phyloP scores from a whole-genome alignment of 495 filamentous ascomycete species.

The Hyphodiscus hymeniophilus region DNA sequence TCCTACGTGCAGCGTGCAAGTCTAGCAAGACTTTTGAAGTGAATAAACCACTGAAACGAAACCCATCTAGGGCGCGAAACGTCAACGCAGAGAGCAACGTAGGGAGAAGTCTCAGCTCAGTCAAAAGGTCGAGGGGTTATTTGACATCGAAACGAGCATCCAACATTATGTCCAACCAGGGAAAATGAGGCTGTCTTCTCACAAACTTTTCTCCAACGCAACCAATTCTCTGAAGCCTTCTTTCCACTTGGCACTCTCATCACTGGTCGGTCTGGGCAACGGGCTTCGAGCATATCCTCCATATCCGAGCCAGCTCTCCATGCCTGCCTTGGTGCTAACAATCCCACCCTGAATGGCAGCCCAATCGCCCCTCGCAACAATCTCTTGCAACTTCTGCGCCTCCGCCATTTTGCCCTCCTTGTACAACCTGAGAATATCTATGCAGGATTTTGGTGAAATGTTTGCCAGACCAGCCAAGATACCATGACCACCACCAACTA shows the following conservation, averaged over 20 bases:
- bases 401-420: slow-evolving; percentile 57
- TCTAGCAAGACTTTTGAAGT: too few relatives aligned
- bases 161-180: too few relatives aligned
- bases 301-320: slow-evolving; percentile 69
- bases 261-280: slow-evolving; percentile 56
- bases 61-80: too few relatives aligned
- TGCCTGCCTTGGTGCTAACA: slow-evolving; percentile 72
- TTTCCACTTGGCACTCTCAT: slow-evolving; percentile 53
- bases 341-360: slow-evolving; percentile 79
- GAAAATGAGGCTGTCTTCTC: too few relatives aligned
- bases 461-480: slow-evolving; percentile 83
- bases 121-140: too few relatives aligned
- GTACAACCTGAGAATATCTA: slow-evolving; percentile 66
- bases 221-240: slow-evolving; percentile 69
- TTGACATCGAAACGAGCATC: too few relatives aligned
- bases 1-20: too few relatives aligned
- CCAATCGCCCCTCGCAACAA: slow-evolving; percentile 83
- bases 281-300: slow-evolving; percentile 71
- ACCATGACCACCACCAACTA: slow-evolving; percentile 77
- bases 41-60: too few relatives aligned
- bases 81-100: too few relatives aligned
- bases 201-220: slow-evolving; percentile 47
- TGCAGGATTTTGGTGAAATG: slow-evolving; percentile 69
- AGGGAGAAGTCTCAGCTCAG: too few relatives aligned
- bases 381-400: slow-evolving; percentile 67